Base-by-base conservation (phyloP, 2,329 filamentous ascomycete genomes). In the Aureobasidium leucospermi region DNA sequence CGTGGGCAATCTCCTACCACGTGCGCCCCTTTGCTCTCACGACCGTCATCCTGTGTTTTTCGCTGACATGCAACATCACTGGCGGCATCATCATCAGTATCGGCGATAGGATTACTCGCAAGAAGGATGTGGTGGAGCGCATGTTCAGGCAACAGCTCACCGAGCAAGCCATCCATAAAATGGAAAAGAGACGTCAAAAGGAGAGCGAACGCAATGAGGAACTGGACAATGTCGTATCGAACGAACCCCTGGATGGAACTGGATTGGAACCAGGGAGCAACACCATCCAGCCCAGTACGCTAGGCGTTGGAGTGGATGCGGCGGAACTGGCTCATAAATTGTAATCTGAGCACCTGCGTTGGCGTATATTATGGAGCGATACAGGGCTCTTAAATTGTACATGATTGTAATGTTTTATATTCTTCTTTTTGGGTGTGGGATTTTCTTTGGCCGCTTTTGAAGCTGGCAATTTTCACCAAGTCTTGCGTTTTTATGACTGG, bases 61-160 rank as follows among this genome's bases (percentile, higher is more conserved):
- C 86, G 28, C 89, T 95, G 65, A 82, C 85, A 0, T 87, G 85
- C 69, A 95, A 95, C 69, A 86, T 90, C 63, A 82, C 82, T 0
- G 90, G 87, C 0, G 90, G 90, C 3, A 73, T 95, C 1, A 70
- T 93, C 29, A 95, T 95, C 69, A 85, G 79, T 64, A 78, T 90
- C 15, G 90, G 90, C 1, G 89, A 93, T 68, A 81, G 85, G 19
- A 83, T 81, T 63, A 91, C 89, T 1, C 79, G 90, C 53, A 95
- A 95, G 79, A 93, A 91, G 81, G 89, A 95, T 43, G 88, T 95
- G 0, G 78, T 91, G 23, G 86, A 92, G 68, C 81, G 86, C 46
- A 83, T 94, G 73, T 84, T 88, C 67, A 78, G 89, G 32, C 90
- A 94, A 69, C 84, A 90, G 63, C 73, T 95, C 59, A 95, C 90